Evolutionary conservation across 2,329 filamentous ascomycete genomes (phyloP).

Genomic region (Neopestalotiopsis rosae): DNA sequence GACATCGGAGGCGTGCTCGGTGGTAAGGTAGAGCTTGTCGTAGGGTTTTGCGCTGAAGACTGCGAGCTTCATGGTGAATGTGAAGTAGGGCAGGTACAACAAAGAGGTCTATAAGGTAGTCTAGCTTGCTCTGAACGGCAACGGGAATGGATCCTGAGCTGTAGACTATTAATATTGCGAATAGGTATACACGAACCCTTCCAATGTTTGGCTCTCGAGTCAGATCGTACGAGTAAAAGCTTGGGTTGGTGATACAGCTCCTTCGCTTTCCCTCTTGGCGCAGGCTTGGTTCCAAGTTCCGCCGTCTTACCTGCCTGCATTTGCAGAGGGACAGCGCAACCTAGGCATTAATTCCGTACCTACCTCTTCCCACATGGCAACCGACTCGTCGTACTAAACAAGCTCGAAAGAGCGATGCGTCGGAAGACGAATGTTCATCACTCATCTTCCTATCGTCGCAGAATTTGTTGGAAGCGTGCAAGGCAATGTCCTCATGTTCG

Average conservation of each 20-base stretch:
- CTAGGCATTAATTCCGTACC: neutral
- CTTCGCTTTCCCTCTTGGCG: neutral
- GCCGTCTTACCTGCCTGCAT: neutral
- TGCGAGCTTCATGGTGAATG: constrained; percentile 58
- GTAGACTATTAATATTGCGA: too few species aligned
- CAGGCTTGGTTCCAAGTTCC: neutral
- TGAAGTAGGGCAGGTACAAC: neutral
- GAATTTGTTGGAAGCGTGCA: neutral
- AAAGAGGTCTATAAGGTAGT: neutral
- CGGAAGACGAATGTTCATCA: neutral
- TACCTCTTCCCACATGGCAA: neutral
- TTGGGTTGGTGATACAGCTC: neutral
- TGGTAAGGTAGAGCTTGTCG: constrained; percentile 60
- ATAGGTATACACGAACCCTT: too few species aligned
- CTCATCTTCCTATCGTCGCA: too few species aligned
- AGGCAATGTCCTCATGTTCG: neutral
- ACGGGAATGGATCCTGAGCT: too few species aligned
- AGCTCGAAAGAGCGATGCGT: neutral
- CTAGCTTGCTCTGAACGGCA: too few species aligned
- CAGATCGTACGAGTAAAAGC: neutral
- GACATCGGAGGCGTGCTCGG: constrained; percentile 42
- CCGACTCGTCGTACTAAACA: neutral
- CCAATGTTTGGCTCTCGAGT: neutral
- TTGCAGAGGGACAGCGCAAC: too few species aligned
- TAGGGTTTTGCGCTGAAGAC: constrained; percentile 71